Evolutionary conservation across 768 basidiomycete species (phyloP).

Genomic region (Russula ochroleuca): DNA sequence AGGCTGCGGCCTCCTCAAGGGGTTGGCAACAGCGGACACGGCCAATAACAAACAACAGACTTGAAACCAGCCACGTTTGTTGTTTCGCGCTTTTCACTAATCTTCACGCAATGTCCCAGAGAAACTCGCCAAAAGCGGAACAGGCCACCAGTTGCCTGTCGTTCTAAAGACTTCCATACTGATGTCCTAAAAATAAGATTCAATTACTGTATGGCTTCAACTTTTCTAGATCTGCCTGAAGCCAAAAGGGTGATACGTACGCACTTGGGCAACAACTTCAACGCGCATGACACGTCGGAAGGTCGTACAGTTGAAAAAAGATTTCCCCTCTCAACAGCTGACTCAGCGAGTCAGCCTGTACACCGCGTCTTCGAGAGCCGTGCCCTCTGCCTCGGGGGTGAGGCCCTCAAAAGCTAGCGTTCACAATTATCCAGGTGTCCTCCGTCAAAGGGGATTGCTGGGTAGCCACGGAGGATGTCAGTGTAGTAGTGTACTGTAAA

Average conservation of each 20-base stretch:
- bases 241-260: background rate
- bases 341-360: conserved; percentile 58
- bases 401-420: conserved; percentile 56
- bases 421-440: conserved; percentile 41
- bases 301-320: conserved; percentile 46
- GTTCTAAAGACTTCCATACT: conserved; percentile 28
- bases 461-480: conserved; percentile 34
- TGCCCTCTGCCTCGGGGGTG: conserved; percentile 59
- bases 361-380: conserved; percentile 46
- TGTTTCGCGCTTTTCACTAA: conserved; percentile 43
- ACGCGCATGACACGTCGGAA: conserved; percentile 60
- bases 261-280: conserved; percentile 66
- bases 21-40: conserved; percentile 39
- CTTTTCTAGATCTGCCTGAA: background rate
- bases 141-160: conserved; percentile 5
- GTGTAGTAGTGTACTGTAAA: background rate
- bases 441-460: conserved; percentile 56
- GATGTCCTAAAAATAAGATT: conserved; percentile 29
- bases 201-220: background rate
- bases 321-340: conserved; percentile 53
- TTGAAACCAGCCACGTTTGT: conserved; percentile 63
- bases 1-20: too few species aligned
- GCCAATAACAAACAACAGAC: conserved; percentile 72
- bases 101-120: conserved; percentile 38
- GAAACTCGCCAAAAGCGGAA: conserved; percentile 16